These are phyloP conservation scores for Rhexocercosporidium sp. DNA, from an alignment of 2,329 filamentous ascomycete genomes.

Conservation along the genomic window DNA sequence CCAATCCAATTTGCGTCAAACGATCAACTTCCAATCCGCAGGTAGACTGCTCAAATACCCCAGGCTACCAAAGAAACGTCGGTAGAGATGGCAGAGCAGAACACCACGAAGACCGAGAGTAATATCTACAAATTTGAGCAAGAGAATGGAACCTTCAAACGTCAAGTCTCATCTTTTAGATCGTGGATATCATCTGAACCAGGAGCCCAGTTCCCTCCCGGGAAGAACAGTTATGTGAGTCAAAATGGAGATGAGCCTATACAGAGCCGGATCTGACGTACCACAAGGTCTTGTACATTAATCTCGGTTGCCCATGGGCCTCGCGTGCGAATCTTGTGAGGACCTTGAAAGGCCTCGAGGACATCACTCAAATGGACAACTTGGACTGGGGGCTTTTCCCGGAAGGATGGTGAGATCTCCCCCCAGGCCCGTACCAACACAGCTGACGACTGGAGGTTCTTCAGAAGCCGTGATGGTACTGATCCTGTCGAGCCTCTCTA, in stretches of 20 bases:
- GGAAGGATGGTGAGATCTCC: slow-evolving; percentile 18
- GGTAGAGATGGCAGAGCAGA: too few species aligned
- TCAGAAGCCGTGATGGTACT: too few species aligned
- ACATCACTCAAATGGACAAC: slow-evolving; percentile 52
- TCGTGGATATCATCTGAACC: slow-evolving; percentile 55
- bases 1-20: too few species aligned
- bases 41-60: too few species aligned
- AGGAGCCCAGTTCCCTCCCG: slow-evolving; percentile 45
- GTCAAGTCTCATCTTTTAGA: slow-evolving; percentile 79
- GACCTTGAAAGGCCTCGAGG: slow-evolving; percentile 87
- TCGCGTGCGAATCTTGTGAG: slow-evolving; percentile 84
- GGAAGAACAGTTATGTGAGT: slow-evolving; percentile 74
- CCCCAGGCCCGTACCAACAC: not conserved
- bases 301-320: slow-evolving; percentile 44
- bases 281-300: slow-evolving; percentile 3
- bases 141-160: slow-evolving; percentile 85
- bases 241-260: not conserved
- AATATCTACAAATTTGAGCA: slow-evolving; percentile 11
- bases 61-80: too few species aligned
- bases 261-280: not conserved
- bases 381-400: slow-evolving; percentile 16
- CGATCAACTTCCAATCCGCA: too few species aligned
- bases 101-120: too few species aligned
- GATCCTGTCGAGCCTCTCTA: too few species aligned
- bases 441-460: too few species aligned